These are phyloP conservation scores for Stenocarpella maydis DNA, from an alignment of 2,329 filamentous ascomycete genomes.

Conservation along the genomic window DNA sequence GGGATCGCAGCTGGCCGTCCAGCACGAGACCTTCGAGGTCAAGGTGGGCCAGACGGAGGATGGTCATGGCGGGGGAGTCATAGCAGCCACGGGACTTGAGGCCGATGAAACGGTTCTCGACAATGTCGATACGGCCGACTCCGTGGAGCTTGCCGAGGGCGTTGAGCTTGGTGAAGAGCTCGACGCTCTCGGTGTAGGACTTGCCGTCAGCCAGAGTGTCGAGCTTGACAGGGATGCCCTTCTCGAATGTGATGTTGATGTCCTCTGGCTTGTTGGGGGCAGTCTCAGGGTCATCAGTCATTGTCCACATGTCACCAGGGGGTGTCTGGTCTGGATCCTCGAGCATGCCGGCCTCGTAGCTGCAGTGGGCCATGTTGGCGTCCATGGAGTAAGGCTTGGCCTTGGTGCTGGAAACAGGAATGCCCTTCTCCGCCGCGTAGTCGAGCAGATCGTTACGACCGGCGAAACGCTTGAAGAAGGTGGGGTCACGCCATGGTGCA, in stretches of 20 bases:
- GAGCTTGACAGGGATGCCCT: conserved; percentile 74
- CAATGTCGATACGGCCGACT: conserved; percentile 83
- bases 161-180: conserved; percentile 77
- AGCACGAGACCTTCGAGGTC: conserved; percentile 61
- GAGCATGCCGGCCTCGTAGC: conserved; percentile 81
- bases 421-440: conserved; percentile 71
- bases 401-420: conserved; percentile 78
- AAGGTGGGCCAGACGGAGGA: conserved; percentile 50
- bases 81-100: conserved; percentile 85
- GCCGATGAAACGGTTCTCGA: conserved; percentile 67
- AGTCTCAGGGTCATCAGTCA: conserved; percentile 72
- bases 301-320: conserved; percentile 83
- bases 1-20: conserved; percentile 64
- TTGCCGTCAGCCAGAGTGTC: conserved; percentile 56
- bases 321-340: conserved; percentile 71
- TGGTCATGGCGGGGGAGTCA: conserved; percentile 67
- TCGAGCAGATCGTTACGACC: conserved; percentile 77
- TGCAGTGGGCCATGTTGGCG: conserved; percentile 55
- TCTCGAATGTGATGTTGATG: conserved; percentile 75
- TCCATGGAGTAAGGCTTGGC: conserved; percentile 62
- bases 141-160: conserved; percentile 75
- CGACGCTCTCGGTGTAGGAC: conserved; percentile 72
- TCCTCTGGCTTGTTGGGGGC: conserved; percentile 76
- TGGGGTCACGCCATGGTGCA: conserved; percentile 76
- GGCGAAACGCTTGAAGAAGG: conserved; percentile 73